A percentile compares a stretch with the other conserved stretches of the same genome.
These are phyloP conservation scores for Ganoderma meredithae DNA, from an alignment of 1,284 basidiomycete species.

Conservation along the genomic window DNA sequence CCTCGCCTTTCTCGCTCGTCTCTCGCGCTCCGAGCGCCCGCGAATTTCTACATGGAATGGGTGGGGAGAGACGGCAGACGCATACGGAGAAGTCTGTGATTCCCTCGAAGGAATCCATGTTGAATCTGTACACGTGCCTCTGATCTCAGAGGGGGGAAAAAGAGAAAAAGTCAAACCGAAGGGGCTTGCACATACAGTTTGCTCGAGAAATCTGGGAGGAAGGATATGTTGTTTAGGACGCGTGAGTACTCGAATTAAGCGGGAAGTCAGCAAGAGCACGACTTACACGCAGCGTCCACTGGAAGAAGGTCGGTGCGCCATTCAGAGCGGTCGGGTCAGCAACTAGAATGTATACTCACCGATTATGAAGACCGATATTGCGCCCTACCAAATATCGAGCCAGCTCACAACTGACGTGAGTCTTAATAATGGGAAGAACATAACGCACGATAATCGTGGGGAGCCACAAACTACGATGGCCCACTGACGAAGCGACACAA, in stretches of 20 bases:
- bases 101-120: constrained; percentile 22
- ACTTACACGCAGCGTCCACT: constrained; percentile 34
- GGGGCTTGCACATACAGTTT: constrained; percentile 25
- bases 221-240: neutral
- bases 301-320: neutral
- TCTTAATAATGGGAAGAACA: no score
- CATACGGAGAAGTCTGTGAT: constrained; percentile 31
- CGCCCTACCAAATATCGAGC: neutral
- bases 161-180: neutral
- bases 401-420: neutral
- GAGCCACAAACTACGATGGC: constrained; percentile 23
- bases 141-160: neutral
- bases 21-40: no score
- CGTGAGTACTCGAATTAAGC: no score
- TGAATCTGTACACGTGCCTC: constrained; percentile 17
- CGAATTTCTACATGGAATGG: no score
- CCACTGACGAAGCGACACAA: constrained; percentile 19
- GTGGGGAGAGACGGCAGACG: neutral
- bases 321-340: neutral
- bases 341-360: constrained; percentile 5
- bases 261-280: neutral
- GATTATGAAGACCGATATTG: constrained; percentile 24
- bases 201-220: constrained; percentile 29
- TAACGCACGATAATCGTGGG: constrained; percentile 31
- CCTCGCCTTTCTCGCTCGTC: no score